These are phyloP conservation scores for Neonectria magnoliae DNA, from an alignment of 2,329 filamentous ascomycete genomes.

Conservation along the genomic window DNA sequence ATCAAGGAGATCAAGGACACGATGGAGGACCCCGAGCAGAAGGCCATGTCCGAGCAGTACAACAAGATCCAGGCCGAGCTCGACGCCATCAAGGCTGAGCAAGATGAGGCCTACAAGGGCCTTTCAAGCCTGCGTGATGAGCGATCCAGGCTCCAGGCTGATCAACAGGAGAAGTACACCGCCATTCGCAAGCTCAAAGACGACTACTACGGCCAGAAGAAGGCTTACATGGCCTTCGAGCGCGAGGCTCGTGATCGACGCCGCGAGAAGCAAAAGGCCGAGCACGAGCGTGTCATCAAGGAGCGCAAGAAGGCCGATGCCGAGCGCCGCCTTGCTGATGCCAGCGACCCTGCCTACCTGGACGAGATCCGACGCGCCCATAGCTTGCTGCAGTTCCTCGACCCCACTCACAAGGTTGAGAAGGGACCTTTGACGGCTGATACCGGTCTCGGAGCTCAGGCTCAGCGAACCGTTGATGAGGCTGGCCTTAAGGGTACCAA, in stretches of 20 bases:
- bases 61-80: slow-evolving; percentile 86
- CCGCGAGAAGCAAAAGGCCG: slow-evolving; percentile 81
- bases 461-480: slow-evolving; percentile 85
- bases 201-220: slow-evolving; percentile 82
- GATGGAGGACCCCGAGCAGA: slow-evolving; percentile 90
- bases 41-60: slow-evolving; percentile 88
- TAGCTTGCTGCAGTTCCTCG: slow-evolving; percentile 89
- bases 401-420: slow-evolving; percentile 76
- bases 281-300: slow-evolving; percentile 78
- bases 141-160: slow-evolving; percentile 81
- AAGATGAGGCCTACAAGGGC: slow-evolving; percentile 90
- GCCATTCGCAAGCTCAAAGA: slow-evolving; percentile 90
- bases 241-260: slow-evolving; percentile 80
- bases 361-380: slow-evolving; percentile 93
- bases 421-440: slow-evolving; percentile 72
- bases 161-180: slow-evolving; percentile 87
- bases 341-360: slow-evolving; percentile 86
- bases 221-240: slow-evolving; percentile 86
- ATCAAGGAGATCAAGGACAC: slow-evolving; percentile 89
- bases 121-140: slow-evolving; percentile 86
- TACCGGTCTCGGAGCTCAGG: slow-evolving; percentile 80
- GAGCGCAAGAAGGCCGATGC: slow-evolving; percentile 81
- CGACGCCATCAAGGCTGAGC: slow-evolving; percentile 89
- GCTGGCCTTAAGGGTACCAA: slow-evolving; percentile 86
- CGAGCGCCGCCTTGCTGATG: slow-evolving; percentile 80